These are phyloP conservation scores for Nakazawaea sp. DNA, from an alignment of 805 yeast species.

Conservation along the genomic window DNA sequence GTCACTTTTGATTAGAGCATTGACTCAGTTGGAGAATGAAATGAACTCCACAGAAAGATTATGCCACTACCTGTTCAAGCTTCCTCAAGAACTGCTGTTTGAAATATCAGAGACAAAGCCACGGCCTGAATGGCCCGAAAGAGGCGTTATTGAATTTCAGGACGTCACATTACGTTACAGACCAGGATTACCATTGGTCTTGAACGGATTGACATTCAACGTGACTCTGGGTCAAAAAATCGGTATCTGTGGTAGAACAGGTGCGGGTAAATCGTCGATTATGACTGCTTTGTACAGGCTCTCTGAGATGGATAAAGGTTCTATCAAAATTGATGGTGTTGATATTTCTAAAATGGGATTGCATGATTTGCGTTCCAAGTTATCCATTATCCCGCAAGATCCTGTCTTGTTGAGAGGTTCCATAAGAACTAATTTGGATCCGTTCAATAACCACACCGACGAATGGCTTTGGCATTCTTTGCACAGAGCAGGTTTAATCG, in stretches of 20 bases:
- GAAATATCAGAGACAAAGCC: conserved; percentile 32
- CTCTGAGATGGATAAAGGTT: conserved; percentile 42
- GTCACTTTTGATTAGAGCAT: conserved; percentile 53
- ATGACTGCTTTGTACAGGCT: conserved; percentile 59
- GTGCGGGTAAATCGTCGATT: conserved; percentile 74
- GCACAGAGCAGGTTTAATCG: conserved; percentile 50
- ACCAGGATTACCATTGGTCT: conserved; percentile 53
- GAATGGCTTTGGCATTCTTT: conserved; percentile 52
- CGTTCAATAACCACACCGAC: conserved; percentile 46
- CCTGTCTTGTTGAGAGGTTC: conserved; percentile 60
- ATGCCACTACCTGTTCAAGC: conserved; percentile 52
- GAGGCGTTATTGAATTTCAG: conserved; percentile 39
- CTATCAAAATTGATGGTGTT: conserved; percentile 49
- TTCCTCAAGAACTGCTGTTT: conserved; percentile 65
- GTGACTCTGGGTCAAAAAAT: conserved; percentile 58
- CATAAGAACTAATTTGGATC: conserved; percentile 55
- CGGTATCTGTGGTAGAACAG: conserved; percentile 87
- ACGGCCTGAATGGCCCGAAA: conserved; percentile 40
- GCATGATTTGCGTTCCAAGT: conserved; percentile 45
- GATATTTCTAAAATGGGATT: conserved; percentile 48
- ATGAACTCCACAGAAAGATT: conserved; percentile 74
- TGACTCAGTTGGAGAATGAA: conserved; percentile 70
- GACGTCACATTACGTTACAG: conserved; percentile 49
- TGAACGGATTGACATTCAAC: conserved; percentile 35
- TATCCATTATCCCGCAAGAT: conserved; percentile 68